Percentiles rank a stretch among this genome's conserved stretches.
These are phyloP conservation scores for Chytriomyces confervae DNA, from an alignment of 192 early-diverging fungal species.

Conservation along the genomic window DNA sequence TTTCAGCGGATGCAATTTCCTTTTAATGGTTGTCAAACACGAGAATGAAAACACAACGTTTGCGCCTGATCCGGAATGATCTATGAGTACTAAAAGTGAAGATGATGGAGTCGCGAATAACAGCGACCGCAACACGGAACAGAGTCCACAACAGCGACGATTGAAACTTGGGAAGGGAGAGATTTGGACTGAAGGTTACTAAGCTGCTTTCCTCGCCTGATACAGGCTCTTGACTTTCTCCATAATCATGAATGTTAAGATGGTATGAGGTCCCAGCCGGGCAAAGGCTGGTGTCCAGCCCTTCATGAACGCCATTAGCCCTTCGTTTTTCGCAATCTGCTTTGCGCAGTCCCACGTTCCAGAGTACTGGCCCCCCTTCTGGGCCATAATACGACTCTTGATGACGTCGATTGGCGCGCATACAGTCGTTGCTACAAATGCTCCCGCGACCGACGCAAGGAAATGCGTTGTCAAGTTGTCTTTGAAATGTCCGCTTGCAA, in stretches of 20 bases:
- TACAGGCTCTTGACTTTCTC: constrained; percentile 36
- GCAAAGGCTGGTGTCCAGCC: constrained; percentile 44
- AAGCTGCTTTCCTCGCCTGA: too few species aligned
- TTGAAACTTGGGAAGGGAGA: too few species aligned
- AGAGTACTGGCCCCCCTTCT: constrained; percentile 17
- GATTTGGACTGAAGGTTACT: too few species aligned
- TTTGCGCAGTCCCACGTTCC: constrained; percentile 16
- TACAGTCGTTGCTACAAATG: constrained; percentile 44
- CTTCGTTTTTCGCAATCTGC: constrained; percentile 37
- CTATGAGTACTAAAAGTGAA: too few species aligned
- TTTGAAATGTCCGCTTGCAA: constrained; percentile 24
- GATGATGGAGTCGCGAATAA: too few species aligned
- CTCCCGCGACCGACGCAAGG: constrained; percentile 27
- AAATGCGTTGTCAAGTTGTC: constrained; percentile 39
- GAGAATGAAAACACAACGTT: too few species aligned
- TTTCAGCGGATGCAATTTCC: too few species aligned
- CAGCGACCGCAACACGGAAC: too few species aligned
- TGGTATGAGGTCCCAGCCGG: constrained; percentile 43
- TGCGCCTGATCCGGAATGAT: too few species aligned
- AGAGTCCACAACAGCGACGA: too few species aligned
- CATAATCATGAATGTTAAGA: constrained; percentile 40
- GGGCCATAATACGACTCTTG: constrained; percentile 43
- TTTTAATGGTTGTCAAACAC: too few species aligned
- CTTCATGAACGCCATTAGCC: constrained; percentile 40
- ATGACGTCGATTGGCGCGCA: constrained; percentile 40